Base-by-base conservation (phyloP, 331 rosid species). In the Quercus lobata region DNA sequence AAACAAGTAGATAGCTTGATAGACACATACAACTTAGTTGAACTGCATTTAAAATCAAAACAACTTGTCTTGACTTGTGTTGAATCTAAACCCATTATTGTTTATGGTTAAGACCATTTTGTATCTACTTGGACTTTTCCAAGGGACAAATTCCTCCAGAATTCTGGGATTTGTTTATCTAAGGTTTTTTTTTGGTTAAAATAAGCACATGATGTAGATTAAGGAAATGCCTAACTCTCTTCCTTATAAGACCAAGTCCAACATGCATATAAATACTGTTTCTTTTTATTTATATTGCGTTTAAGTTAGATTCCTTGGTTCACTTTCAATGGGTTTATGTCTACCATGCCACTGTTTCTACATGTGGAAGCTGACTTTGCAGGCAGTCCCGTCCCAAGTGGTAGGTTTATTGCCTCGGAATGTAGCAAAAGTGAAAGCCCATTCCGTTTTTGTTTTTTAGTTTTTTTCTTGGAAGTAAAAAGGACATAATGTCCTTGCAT, bases 71-170 rank as follows among this genome's bases (percentile, higher is more conserved):
- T 78, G 86, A 85, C 79, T 80, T 57, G 57, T 69, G 77, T 78
- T 86, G 74, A 69, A 83, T 66, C 80, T 37, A 70, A 25, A 16
- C 57, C 49, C 57, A 52, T 22, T 5, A 30, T 30, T 7, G n/a
- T 9, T 68, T 30, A 34, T 35, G 54, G 16, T 68, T 9, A 35
- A 76, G 86, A 78, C 49, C 55, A 57, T 68, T 77, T 32, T 72
- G 44, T 54, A 81, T 46, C 75, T 78, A 57, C 83, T 87, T 85
- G 84, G 87, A 80, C 76, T 81, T 82, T 85, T 82, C 83, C 84
- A 85, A 80, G 85, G 79, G 88, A 83, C 88, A 85, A 83, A 81
- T 61, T 55, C 62, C 56, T 76, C 88, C 83, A 83, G 73, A 84
- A 81, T 57, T 78, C 80, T 73, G 78, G 89, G 79, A 83, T 74